Evolutionary conservation across 495 filamentous ascomycete genomes (phyloP).

Genomic region (Achaetomiella virescens): DNA sequence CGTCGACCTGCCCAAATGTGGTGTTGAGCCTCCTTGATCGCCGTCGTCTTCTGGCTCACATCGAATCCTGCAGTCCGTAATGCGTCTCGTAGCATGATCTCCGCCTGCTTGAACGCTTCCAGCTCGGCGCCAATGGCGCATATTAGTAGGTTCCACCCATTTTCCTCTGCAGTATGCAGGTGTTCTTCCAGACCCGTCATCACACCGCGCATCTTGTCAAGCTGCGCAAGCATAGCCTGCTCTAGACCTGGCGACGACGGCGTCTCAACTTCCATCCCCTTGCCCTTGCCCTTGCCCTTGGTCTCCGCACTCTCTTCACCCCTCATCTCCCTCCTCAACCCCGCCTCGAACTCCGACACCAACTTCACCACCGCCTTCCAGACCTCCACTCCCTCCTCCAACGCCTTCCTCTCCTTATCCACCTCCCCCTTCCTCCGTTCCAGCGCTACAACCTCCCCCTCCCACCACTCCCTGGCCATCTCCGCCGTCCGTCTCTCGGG

Average conservation of each 20-base stretch:
- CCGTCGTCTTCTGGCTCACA: slow-evolving; percentile 8
- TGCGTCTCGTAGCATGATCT: slow-evolving; percentile 53
- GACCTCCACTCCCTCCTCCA: slow-evolving; percentile 75
- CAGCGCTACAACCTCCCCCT: slow-evolving; percentile 53
- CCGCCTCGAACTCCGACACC: slow-evolving; percentile 63
- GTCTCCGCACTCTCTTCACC: slow-evolving; percentile 8
- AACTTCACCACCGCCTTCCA: slow-evolving; percentile 68
- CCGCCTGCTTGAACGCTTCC: slow-evolving; percentile 70
- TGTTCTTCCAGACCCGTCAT: slow-evolving; percentile 54
- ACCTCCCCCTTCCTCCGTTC: slow-evolving; percentile 53
- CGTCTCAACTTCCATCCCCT: background rate
- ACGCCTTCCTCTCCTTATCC: slow-evolving; percentile 61
- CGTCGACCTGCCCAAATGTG: slow-evolving; percentile 15
- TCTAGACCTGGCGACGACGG: slow-evolving; percentile 18
- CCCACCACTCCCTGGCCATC: slow-evolving; percentile 75
- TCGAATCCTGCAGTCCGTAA: slow-evolving; percentile 34
- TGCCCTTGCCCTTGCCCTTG: slow-evolving; percentile 22
- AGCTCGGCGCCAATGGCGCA: slow-evolving; percentile 85
- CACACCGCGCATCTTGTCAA: slow-evolving; percentile 51
- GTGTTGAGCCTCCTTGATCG: slow-evolving; percentile 12
- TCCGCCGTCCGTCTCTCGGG: slow-evolving; percentile 64
- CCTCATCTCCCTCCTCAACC: slow-evolving; percentile 52
- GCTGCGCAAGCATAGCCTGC: slow-evolving; percentile 38
- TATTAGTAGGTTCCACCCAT: slow-evolving; percentile 80
- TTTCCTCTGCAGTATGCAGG: slow-evolving; percentile 54